phyloP scores from a whole-genome alignment of 2,329 filamentous ascomycete species.

The Penicillium sp. region DNA sequence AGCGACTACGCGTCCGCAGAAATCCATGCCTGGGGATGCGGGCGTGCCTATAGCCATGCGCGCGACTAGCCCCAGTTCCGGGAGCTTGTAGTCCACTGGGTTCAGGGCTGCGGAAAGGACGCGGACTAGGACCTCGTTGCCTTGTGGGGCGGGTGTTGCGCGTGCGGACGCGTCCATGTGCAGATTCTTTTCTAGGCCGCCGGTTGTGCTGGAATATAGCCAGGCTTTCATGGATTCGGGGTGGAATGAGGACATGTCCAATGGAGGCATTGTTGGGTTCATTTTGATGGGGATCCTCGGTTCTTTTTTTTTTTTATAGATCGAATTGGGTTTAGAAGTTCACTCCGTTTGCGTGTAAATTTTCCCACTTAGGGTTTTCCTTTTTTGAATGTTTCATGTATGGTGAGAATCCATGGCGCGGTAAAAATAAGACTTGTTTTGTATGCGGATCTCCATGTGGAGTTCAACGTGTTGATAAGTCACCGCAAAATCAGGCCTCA shows the following conservation, averaged over 20 bases:
- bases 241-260: constrained; percentile 2
- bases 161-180: constrained; percentile 46
- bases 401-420: not conserved
- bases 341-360: not conserved
- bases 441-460: too few species aligned
- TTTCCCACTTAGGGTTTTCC: constrained; percentile 2
- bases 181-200: constrained; percentile 56
- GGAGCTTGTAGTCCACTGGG: constrained; percentile 64
- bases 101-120: constrained; percentile 58
- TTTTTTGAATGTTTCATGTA: constrained; percentile 8
- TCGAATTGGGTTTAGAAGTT: not conserved
- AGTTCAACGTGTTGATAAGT: too few species aligned
- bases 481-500: too few species aligned
- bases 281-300: not conserved
- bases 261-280: not conserved
- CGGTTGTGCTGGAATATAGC: constrained; percentile 51
- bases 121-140: constrained; percentile 55
- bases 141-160: constrained; percentile 40
- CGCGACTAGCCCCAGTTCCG: constrained; percentile 50
- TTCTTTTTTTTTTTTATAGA: not conserved
- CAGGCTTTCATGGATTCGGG: constrained; percentile 56
- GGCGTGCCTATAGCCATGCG: constrained; percentile 43
- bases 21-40: constrained; percentile 54
- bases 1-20: constrained; percentile 47
- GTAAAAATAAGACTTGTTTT: not conserved